Evolutionary conservation across 441 rosid genomes (phyloP).

Genomic region (Croton laevigatus): DNA sequence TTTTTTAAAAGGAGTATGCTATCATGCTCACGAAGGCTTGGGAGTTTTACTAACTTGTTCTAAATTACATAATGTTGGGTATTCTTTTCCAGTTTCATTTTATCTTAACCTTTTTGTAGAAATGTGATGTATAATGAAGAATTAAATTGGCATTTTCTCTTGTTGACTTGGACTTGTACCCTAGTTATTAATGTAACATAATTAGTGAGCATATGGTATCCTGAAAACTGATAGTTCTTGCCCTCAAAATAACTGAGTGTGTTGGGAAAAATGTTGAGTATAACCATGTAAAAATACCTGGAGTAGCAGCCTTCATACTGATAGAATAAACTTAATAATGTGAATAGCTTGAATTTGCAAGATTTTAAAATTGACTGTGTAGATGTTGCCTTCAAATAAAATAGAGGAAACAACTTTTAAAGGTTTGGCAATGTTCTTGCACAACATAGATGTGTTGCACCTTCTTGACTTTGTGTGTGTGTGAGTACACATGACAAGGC

Average conservation of each 20-base stretch:
- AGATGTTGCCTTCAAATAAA: neutral
- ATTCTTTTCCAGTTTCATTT: neutral
- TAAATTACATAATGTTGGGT: neutral
- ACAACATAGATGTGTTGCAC: neutral
- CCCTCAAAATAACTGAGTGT: neutral
- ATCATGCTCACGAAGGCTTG: neutral
- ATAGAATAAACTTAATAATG: neutral
- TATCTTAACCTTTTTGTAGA: neutral
- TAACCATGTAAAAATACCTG: too few species aligned
- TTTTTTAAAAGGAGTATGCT: neutral
- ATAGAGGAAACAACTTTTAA: neutral
- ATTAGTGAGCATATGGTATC: neutral
- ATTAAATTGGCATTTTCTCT: neutral
- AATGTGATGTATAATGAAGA: neutral
- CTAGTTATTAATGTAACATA: neutral
- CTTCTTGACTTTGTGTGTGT: neutral
- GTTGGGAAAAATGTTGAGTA: too few species aligned
- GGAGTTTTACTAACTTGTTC: neutral
- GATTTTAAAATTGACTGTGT: neutral
- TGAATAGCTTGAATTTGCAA: neutral
- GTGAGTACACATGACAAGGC: neutral
- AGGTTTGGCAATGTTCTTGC: neutral
- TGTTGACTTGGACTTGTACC: neutral
- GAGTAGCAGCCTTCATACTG: too few species aligned
- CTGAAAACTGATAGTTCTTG: neutral